Evolutionary conservation across 805 yeast species (phyloP), one percentile per base, ranked within the genome.

Genomic region (Monosporozyma servazzii): DNA sequence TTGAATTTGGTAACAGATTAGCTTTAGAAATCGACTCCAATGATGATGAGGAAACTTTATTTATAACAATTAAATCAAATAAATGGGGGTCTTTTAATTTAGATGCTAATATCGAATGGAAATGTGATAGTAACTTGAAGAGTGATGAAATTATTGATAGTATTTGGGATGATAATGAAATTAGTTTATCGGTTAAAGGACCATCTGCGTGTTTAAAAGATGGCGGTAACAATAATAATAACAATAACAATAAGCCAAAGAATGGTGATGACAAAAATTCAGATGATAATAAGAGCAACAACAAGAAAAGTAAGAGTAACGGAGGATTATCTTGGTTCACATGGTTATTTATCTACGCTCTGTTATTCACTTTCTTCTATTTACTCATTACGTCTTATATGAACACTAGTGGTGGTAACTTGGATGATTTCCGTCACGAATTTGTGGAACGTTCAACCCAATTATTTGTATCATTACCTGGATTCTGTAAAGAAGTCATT

Each of bases 321-420:
- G 58, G 62, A 17, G 59, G 65, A 10, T 55, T 62, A 18, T 72
- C 80, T 47, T 69, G 60, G 80, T 82, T 53, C 42, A 81, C 91
- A 83, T 93, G 95, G 49, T 79, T 90, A 76, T 79, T 90, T 64
- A 79, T 89, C 2, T 87, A 66, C 48, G 67, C 64, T 1, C 29
- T 91, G 82, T 61, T 88, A 9, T 87, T 90, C 63, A 82, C 90
- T 58, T 69, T 89, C 53, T 68, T 83, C 56, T 86, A 87, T 17
- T 67, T 91, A 33, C 77, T 78, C 45, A 75, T 86, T 58, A 82
- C 88, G 45, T 80, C 81, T 42, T 90, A 87, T 66, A 80, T 83
- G 66, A 80, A 80, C 58, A 80, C 85, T 58, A 81, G 86, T 57
- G 87, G 89, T 45, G 78, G 76, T 11, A 71, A 79, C 56, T 75